Evolutionary conservation across 495 filamentous ascomycete genomes (phyloP).

Genomic region (Hypoxylon trugodes): DNA sequence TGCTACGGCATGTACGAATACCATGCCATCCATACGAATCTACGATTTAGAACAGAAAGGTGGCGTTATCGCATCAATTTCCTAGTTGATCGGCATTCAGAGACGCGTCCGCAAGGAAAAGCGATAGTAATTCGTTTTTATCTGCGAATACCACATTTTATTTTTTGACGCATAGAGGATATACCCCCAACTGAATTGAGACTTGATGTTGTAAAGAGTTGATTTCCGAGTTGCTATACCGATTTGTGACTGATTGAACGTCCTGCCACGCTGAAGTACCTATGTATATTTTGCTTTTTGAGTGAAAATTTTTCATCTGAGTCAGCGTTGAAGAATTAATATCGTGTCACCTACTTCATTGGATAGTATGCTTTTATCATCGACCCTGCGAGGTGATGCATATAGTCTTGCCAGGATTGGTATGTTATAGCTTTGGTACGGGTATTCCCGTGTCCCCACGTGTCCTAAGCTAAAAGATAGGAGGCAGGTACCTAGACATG

Average conservation of each 20-base stretch:
- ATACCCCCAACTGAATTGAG: conserved; percentile 35
- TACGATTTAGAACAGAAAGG: not conserved
- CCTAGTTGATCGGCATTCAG: conserved; percentile 18
- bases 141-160: conserved; percentile 34
- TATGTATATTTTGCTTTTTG: too few species aligned
- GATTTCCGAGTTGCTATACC: not conserved
- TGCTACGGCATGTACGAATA: not conserved
- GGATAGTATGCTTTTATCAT: not conserved
- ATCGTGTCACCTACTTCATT: not conserved
- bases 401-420: not conserved
- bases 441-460: not conserved
- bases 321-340: not conserved
- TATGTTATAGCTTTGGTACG: not conserved
- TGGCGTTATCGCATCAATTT: conserved; percentile 12
- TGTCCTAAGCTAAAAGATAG: not conserved
- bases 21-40: conserved; percentile 11
- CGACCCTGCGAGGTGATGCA: not conserved
- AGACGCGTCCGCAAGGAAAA: conserved; percentile 24
- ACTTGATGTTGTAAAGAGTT: conserved; percentile 2
- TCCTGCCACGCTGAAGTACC: too few species aligned
- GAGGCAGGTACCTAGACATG: conserved; percentile 3
- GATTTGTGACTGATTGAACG: too few species aligned
- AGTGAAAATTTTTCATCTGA: not conserved
- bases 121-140: conserved; percentile 19
- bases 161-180: conserved; percentile 27